These are phyloP conservation scores for Rhodotorula sp. DNA, from an alignment of 1,284 basidiomycete species.

Conservation along the genomic window DNA sequence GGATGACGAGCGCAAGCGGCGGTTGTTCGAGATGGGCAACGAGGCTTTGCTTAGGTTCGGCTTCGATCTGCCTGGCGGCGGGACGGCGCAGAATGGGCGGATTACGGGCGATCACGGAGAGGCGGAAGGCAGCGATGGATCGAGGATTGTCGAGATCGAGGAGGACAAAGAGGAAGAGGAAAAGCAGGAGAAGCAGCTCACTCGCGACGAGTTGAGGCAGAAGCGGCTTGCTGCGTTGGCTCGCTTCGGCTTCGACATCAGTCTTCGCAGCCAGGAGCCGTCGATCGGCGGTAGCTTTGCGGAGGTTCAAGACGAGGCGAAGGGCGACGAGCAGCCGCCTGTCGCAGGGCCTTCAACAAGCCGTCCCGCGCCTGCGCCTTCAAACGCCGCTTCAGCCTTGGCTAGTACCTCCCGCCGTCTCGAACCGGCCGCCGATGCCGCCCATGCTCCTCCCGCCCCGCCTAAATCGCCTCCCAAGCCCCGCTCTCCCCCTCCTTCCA, in stretches of 20 bases:
- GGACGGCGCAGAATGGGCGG: too few species aligned
- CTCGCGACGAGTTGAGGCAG: conserved; percentile 8
- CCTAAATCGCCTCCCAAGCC: background rate
- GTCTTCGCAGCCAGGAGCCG: background rate
- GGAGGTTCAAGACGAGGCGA: background rate
- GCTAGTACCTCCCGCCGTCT: background rate
- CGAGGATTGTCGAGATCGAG: background rate
- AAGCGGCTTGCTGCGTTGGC: conserved; percentile 12
- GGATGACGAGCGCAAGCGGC: background rate
- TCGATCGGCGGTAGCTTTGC: background rate
- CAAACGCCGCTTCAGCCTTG: background rate
- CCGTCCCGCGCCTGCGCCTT: background rate
- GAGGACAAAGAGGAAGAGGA: background rate
- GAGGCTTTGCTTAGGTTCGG: background rate
- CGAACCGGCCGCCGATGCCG: background rate
- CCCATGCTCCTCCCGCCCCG: background rate
- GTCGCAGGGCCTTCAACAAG: too few species aligned
- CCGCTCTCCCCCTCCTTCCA: background rate
- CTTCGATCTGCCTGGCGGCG: background rate
- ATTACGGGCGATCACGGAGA: background rate
- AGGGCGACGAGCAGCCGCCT: background rate
- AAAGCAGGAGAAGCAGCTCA: background rate
- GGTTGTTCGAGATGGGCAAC: background rate
- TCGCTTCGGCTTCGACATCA: conserved; percentile 1
- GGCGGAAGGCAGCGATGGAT: background rate